phyloP scores from a whole-genome alignment of 768 basidiomycete species.

The Mycena vulgaris region DNA sequence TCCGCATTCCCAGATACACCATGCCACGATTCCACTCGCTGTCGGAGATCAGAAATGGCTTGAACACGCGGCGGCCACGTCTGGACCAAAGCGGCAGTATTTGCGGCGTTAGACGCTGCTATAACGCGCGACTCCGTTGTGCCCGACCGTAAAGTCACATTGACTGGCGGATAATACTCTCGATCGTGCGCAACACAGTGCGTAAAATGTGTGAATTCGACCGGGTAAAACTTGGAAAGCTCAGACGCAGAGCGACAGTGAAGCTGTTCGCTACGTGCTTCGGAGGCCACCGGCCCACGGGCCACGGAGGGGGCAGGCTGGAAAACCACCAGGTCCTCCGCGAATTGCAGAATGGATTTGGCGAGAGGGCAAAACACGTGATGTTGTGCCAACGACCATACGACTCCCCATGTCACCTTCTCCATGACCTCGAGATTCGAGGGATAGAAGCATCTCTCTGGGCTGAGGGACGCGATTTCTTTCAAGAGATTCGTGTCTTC shows the following conservation, averaged over 20 bases:
- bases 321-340: constrained; percentile 32
- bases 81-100: constrained; percentile 25
- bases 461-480: constrained; percentile 52
- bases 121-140: constrained; percentile 5
- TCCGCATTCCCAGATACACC: constrained; percentile 3
- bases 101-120: constrained; percentile 14
- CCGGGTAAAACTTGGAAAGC: constrained; percentile 6
- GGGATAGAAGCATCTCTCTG: constrained; percentile 56
- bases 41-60: constrained; percentile 30
- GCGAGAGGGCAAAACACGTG: constrained; percentile 43
- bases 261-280: constrained; percentile 2
- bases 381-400: constrained; percentile 49
- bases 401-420: constrained; percentile 51
- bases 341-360: constrained; percentile 48
- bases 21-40: constrained; percentile 14
- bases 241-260: constrained; percentile 3
- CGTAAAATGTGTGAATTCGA: constrained; percentile 5
- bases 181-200: background rate
- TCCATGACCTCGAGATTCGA: constrained; percentile 56
- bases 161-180: constrained; percentile 10
- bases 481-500: constrained; percentile 51
- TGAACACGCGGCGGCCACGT: constrained; percentile 23
- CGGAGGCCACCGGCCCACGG: background rate
- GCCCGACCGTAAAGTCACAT: constrained; percentile 1
- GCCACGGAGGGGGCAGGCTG: background rate